Evolutionary conservation across 2,329 filamentous ascomycete species (phyloP).

Genomic region (Pseudogymnoascus sp.): DNA sequence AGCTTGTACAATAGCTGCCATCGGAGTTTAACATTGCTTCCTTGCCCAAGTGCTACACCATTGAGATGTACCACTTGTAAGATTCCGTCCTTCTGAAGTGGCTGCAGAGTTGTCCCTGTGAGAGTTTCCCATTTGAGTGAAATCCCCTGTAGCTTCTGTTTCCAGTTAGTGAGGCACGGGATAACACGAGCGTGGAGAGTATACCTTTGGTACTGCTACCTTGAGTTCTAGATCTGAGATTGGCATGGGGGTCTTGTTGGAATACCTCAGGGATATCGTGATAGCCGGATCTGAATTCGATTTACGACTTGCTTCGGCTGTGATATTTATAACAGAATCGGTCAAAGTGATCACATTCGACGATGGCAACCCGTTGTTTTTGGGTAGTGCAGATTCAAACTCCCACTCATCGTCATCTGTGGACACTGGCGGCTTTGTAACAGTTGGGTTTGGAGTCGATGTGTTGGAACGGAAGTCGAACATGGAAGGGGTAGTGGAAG

Average conservation of each 20-base stretch:
- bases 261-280: constrained; percentile 68
- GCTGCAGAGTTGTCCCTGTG: constrained; percentile 65
- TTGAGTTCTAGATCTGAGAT: constrained; percentile 82
- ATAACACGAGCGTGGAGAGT: constrained; percentile 12
- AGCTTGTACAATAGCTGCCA: constrained; percentile 80
- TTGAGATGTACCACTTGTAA: constrained; percentile 73
- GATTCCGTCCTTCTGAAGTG: constrained; percentile 62
- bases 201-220: constrained; percentile 85
- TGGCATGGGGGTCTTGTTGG: constrained; percentile 64
- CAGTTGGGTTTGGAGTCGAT: constrained; percentile 26
- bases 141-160: constrained; percentile 50
- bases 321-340: constrained; percentile 61
- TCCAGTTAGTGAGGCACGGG: constrained; percentile 14
- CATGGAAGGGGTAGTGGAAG: constrained; percentile 40
- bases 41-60: constrained; percentile 60
- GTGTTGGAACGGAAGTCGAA: constrained; percentile 25
- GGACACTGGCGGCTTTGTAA: constrained; percentile 28
- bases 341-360: constrained; percentile 56
- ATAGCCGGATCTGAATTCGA: constrained; percentile 38
- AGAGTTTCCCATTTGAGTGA: constrained; percentile 77
- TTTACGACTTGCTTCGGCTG: constrained; percentile 61
- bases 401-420: constrained; percentile 86
- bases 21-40: constrained; percentile 74
- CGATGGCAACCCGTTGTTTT: constrained; percentile 36
- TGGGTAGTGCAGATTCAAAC: constrained; percentile 79